A percentile compares a stretch with the other conserved stretches of the same genome.
These are phyloP conservation scores for Hygrophorus pudorinus DNA, from an alignment of 768 basidiomycete species.

Conservation along the genomic window DNA sequence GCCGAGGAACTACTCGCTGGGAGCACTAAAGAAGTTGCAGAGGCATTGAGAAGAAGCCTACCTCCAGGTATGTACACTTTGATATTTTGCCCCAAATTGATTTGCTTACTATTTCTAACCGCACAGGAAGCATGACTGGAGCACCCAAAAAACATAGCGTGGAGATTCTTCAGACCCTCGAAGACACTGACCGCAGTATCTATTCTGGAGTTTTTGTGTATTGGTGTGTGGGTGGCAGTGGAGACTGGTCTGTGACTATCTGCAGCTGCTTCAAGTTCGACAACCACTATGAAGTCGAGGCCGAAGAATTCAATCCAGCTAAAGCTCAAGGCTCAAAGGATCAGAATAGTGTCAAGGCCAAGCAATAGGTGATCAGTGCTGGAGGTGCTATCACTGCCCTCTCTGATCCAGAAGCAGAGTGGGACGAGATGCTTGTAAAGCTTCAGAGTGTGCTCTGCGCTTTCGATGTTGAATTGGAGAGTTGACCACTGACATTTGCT, in stretches of 20 bases:
- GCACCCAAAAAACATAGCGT: slow-evolving; percentile 93
- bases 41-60: slow-evolving; percentile 66
- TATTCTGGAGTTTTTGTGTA: slow-evolving; percentile 95
- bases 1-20: slow-evolving; percentile 56
- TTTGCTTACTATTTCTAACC: neutral
- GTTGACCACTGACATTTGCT: neutral
- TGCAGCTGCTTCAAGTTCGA: slow-evolving; percentile 82
- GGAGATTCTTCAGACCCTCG: slow-evolving; percentile 76
- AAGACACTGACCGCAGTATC: slow-evolving; percentile 59
- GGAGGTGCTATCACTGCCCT: slow-evolving; percentile 97
- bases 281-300: slow-evolving; percentile 15
- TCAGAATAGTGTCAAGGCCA: slow-evolving; percentile 20
- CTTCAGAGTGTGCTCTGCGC: slow-evolving; percentile 65
- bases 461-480: slow-evolving; percentile 30
- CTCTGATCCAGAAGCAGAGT: slow-evolving; percentile 76
- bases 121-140: slow-evolving; percentile 89
- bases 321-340: neutral
- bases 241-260: slow-evolving; percentile 92
- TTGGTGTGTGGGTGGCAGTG: slow-evolving; percentile 79
- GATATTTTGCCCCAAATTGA: neutral
- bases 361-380: slow-evolving; percentile 76
- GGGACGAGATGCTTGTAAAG: slow-evolving; percentile 93
- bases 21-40: slow-evolving; percentile 83
- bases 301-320: slow-evolving; percentile 1
- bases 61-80: slow-evolving; percentile 62